Percentiles rank a stretch among this genome's conserved stretches.
These are phyloP conservation scores for Fusarium chaquense DNA, from an alignment of 2,329 filamentous ascomycete genomes.

Conservation along the genomic window DNA sequence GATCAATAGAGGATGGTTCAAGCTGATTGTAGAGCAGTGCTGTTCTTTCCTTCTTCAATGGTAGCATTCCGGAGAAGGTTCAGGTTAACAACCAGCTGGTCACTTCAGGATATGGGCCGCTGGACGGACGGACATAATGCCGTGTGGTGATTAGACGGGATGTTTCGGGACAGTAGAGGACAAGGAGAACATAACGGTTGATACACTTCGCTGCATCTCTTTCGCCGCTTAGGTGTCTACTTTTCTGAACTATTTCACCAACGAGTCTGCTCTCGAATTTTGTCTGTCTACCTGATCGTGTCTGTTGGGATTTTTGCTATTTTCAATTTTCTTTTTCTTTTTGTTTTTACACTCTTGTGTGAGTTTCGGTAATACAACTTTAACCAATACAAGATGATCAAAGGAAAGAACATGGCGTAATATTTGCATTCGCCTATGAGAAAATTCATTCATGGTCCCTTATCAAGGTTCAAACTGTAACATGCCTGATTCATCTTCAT, in stretches of 20 bases:
- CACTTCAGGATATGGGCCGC: not conserved
- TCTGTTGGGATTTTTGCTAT: not conserved
- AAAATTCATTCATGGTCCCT: not conserved
- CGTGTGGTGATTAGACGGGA: not conserved
- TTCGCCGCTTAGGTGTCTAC: not conserved
- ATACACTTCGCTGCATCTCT: not conserved
- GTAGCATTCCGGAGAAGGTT: not conserved
- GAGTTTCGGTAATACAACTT: not conserved
- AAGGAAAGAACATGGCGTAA: not conserved
- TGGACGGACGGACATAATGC: not conserved
- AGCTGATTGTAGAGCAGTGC: not conserved
- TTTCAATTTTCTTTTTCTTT: not conserved
- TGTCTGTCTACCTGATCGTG: accelerated
- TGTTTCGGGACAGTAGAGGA: not conserved
- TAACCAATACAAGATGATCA: not conserved
- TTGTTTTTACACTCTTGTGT: not conserved
- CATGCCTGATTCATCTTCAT: not conserved
- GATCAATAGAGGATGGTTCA: not conserved
- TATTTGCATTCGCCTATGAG: not conserved
- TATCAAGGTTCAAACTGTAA: too few species aligned
- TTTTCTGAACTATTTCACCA: not conserved
- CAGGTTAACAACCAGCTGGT: accelerated
- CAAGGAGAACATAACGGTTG: too few species aligned
- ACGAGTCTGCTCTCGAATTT: not conserved
- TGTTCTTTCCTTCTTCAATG: not conserved